A percentile compares a stretch with the other conserved stretches of the same genome.
Evolutionary conservation across 345 rosid species (phyloP).

Genomic region (Streptanthus diversifolius): DNA sequence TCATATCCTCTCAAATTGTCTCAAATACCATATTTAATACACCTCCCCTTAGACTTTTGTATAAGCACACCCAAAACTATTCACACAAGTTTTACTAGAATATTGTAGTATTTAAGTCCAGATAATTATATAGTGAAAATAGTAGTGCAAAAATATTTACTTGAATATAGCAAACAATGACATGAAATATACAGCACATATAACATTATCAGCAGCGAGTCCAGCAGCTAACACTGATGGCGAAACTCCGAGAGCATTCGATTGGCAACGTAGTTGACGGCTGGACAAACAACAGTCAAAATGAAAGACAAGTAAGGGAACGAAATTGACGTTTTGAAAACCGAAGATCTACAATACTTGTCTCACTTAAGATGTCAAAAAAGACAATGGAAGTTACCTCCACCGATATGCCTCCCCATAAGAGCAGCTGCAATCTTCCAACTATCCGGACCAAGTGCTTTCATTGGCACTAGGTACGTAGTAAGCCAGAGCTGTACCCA

Average conservation of each 20-base stretch:
- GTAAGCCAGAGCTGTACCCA: constrained; percentile 73
- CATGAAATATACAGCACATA: constrained; percentile 75
- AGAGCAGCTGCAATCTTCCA: constrained; percentile 98
- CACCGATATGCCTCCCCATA: constrained; percentile 89
- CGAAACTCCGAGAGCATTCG: constrained; percentile 63
- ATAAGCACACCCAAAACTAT: too few relatives aligned
- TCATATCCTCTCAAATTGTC: too few relatives aligned
- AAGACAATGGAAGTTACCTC: constrained; percentile 31
- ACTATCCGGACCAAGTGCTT: constrained; percentile 72
- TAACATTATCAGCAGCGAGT: constrained; percentile 89
- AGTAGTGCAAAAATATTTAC: too few relatives aligned
- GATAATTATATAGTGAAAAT: too few relatives aligned
- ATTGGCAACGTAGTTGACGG: constrained; percentile 80
- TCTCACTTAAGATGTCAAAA: too few relatives aligned
- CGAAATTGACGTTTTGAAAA: neutral
- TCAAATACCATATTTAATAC: too few relatives aligned
- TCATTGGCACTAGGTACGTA: constrained; percentile 74
- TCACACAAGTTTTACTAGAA: too few relatives aligned
- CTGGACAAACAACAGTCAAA: constrained; percentile 34
- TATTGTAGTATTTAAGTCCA: too few relatives aligned
- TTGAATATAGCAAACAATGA: constrained; percentile 62
- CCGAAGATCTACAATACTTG: neutral
- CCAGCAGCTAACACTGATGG: constrained; percentile 78
- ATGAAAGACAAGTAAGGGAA: neutral
- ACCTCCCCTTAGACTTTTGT: too few relatives aligned